phyloP scores from a whole-genome alignment of 495 filamentous ascomycete species.

The Trichoderma parareesei region DNA sequence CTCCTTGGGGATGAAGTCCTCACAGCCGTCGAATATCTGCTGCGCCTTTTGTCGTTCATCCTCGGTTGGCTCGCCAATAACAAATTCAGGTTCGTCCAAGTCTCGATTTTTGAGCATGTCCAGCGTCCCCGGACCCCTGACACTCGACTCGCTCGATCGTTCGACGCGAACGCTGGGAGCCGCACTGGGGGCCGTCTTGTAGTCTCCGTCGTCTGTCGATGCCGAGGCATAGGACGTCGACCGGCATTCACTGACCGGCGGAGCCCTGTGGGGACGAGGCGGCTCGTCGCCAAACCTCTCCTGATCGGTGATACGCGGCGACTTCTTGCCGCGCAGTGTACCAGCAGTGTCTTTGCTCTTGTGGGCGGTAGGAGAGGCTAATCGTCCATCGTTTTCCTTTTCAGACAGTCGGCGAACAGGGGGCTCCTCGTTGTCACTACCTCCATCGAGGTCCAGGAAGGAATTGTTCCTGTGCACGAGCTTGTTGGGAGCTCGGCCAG shows the following conservation, averaged over 20 bases:
- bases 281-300: neutral
- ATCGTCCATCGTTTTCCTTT: conserved; percentile 17
- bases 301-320: neutral
- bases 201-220: conserved; percentile 33
- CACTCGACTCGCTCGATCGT: conserved; percentile 19
- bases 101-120: conserved; percentile 25
- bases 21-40: conserved; percentile 79
- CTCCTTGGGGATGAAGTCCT: conserved; percentile 66
- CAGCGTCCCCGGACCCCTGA: conserved; percentile 15
- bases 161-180: conserved; percentile 26
- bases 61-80: conserved; percentile 43
- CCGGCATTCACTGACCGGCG: conserved; percentile 33
- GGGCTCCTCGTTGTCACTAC: conserved; percentile 30
- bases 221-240: conserved; percentile 29
- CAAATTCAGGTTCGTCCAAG: conserved; percentile 41
- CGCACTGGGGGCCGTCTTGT: conserved; percentile 43
- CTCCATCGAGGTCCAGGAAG: conserved; percentile 26
- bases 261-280: conserved; percentile 23
- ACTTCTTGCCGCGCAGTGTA: neutral
- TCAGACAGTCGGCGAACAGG: conserved; percentile 18
- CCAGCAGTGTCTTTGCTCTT: conserved; percentile 14
- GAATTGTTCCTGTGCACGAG: conserved; percentile 23
- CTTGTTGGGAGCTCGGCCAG: conserved; percentile 16
- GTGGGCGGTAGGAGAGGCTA: conserved; percentile 25
- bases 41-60: conserved; percentile 68